These are phyloP conservation scores for Lolium multiflorum DNA, from an alignment of 176 grass and related monocot genomes.

Conservation along the genomic window DNA sequence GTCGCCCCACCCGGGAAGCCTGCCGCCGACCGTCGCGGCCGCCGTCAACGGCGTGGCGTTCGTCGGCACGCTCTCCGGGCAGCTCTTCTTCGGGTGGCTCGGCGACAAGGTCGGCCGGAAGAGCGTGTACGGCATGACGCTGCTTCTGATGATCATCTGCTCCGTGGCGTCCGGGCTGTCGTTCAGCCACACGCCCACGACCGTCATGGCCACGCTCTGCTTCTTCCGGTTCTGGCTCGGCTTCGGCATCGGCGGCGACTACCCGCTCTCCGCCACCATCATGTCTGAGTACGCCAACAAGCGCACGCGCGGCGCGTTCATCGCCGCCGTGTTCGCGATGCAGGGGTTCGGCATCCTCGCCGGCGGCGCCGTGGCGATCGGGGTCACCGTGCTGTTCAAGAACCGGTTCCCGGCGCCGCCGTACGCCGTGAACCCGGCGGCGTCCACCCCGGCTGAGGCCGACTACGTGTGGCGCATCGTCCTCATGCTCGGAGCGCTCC, in stretches of 20 bases:
- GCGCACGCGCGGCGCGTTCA: slow-evolving; percentile 65
- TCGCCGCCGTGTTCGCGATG: slow-evolving; percentile 86
- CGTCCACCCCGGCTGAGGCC: slow-evolving; percentile 41
- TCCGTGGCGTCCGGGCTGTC: slow-evolving; percentile 35
- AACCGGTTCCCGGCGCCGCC: slow-evolving; percentile 25
- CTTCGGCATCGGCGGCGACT: slow-evolving; percentile 88
- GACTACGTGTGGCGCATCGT: slow-evolving; percentile 65
- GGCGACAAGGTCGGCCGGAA: slow-evolving; percentile 43
- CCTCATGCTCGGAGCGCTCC: slow-evolving; percentile 64
- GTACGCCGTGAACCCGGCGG: slow-evolving; percentile 44
- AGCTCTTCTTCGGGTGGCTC: slow-evolving; percentile 53
- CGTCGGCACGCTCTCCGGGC: slow-evolving; percentile 40
- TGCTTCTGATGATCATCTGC: slow-evolving; percentile 46
- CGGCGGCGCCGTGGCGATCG: slow-evolving; percentile 53
- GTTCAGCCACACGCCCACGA: slow-evolving; percentile 9
- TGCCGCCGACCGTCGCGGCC: slow-evolving; percentile 26
- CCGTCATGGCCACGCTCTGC: slow-evolving; percentile 62
- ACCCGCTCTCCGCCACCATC: slow-evolving; percentile 73
- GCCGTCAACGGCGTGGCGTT: slow-evolving; percentile 44
- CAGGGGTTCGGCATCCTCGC: slow-evolving; percentile 77
- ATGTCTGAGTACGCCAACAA: slow-evolving; percentile 87
- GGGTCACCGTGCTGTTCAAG: slow-evolving; percentile 40
- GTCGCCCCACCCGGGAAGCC: slow-evolving; percentile 12
- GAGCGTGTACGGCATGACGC: slow-evolving; percentile 44
- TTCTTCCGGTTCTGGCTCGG: slow-evolving; percentile 98